Conservation (phyloP, 1,284 basidiomycete genomes). For the Leccinum cinnamomeum region DNA sequence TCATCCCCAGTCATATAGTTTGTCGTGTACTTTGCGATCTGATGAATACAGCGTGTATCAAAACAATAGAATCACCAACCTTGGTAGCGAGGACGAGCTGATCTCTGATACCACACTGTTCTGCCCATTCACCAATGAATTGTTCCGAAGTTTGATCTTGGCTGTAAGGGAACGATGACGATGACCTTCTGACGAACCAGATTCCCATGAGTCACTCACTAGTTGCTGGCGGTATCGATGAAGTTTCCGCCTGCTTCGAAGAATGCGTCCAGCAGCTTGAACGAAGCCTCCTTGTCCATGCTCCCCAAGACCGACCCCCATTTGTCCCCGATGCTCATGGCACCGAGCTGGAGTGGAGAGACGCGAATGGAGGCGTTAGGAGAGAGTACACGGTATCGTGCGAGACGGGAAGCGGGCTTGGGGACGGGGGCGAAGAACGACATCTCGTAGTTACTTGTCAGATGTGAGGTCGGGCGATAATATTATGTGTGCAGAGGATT, state of each 20-base stretch:
- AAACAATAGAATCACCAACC: slow-evolving; percentile 19
- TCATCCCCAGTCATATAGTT: slow-evolving; percentile 27
- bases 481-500: background rate
- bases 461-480: background rate
- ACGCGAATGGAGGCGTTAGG: slow-evolving; percentile 47
- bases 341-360: slow-evolving; percentile 58
- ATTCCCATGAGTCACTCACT: slow-evolving; percentile 21
- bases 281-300: slow-evolving; percentile 40
- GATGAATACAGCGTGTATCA: background rate
- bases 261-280: slow-evolving; percentile 43
- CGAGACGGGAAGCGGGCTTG: slow-evolving; percentile 37
- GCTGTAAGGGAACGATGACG: slow-evolving; percentile 16
- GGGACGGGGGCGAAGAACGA: background rate
- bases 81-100: slow-evolving; percentile 50
- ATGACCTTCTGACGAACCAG: background rate
- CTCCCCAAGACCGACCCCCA: slow-evolving; percentile 39
- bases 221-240: slow-evolving; percentile 40
- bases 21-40: slow-evolving; percentile 32
- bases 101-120: slow-evolving; percentile 42
- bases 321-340: slow-evolving; percentile 52
- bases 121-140: slow-evolving; percentile 49
- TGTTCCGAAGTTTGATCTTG: slow-evolving; percentile 43
- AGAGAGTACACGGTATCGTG: slow-evolving; percentile 45
- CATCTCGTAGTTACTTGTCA: background rate
- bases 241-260: slow-evolving; percentile 42